Base-by-base conservation (phyloP, 2,329 filamentous ascomycete genomes). In the Cyclaneusma minus region DNA sequence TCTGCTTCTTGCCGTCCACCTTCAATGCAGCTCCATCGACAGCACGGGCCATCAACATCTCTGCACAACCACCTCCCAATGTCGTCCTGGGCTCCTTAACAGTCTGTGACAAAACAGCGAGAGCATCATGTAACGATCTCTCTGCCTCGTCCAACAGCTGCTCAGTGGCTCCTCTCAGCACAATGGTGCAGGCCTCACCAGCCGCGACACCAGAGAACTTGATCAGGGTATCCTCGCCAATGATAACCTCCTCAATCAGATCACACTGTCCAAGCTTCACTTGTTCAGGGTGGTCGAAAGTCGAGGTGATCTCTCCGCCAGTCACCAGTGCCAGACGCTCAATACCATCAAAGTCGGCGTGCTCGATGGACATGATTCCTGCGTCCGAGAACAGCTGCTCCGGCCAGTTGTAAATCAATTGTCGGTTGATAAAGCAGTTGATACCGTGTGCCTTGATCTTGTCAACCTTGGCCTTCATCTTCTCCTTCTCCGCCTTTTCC, bases 321-420 rank as follows among this genome's bases (percentile, higher is more conserved):
- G 89, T 98, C 22, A 98, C 89, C 26, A 98, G 64, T 7, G 89
- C 87, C 42, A 98, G 57, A 22, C 89, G 72, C 63, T 98, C 89
- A 39, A 98, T 91, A 37, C 89, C 89, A 49, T 98, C 89, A 48
- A 98, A 98, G 58, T 98, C 89, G 39, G 89, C 89, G 52, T 98
- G 89, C 61, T 98, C 89, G 42, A 98, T 98, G 15, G 84, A 93
- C 64, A 92, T 81, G 55, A 98, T 95, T 35, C 89, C 89, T 6
- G 85, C 87, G 52, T 98, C 89, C 18, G 87, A 84, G 49, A 98
- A 98, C 24, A 98, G 76, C 58, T 98, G 89, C 57, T 98, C 89
- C 5, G 89, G 89, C 89, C 89, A 98, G 66, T 98, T 98, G 68
- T 98, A 98, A 59, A 98, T 98, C 37, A 98, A 72, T 55, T 98